Evolutionary conservation across 2,329 filamentous ascomycete species (phyloP).

Genomic region (Chaetoscypha palmicola): DNA sequence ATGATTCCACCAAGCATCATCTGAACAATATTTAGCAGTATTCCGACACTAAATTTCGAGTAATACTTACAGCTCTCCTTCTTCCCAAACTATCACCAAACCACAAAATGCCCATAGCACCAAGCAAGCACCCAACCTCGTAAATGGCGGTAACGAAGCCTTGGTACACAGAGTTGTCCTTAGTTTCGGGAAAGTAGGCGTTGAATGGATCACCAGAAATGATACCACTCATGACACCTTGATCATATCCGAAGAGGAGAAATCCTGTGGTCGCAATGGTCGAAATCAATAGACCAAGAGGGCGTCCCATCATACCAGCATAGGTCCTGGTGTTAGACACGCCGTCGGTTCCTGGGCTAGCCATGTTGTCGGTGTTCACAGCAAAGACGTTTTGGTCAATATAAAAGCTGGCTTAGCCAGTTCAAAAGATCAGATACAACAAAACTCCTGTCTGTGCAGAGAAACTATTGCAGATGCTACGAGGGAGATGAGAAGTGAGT

Average conservation of each 20-base stretch:
- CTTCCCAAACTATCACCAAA: conserved; percentile 50
- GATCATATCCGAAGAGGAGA: conserved; percentile 83
- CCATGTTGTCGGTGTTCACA: conserved; percentile 2
- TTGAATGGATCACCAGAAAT: conserved; percentile 65
- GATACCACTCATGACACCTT: conserved; percentile 76
- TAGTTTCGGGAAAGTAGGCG: conserved; percentile 74
- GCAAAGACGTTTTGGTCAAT: background rate
- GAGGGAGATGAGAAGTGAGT: background rate
- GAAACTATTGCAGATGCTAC: background rate
- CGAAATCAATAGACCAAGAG: conserved; percentile 63
- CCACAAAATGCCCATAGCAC: conserved; percentile 30
- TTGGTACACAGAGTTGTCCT: conserved; percentile 26
- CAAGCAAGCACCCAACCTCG: conserved; percentile 48
- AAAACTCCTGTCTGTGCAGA: background rate
- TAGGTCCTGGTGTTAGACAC: conserved; percentile 33
- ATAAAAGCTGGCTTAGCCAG: background rate
- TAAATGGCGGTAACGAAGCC: conserved; percentile 52
- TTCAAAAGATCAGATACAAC: background rate
- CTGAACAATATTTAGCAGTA: conserved; percentile 21
- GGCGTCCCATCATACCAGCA: conserved; percentile 58
- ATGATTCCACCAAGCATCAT: conserved; percentile 52
- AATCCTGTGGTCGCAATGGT: conserved; percentile 70
- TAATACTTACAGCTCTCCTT: conserved; percentile 44
- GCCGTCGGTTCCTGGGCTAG: conserved; percentile 8
- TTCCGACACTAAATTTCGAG: conserved; percentile 36